Percentiles rank a stretch among this genome's conserved stretches.
Conservation (phyloP, 768 basidiomycete genomes). For the Xerocomellus intermedius region DNA sequence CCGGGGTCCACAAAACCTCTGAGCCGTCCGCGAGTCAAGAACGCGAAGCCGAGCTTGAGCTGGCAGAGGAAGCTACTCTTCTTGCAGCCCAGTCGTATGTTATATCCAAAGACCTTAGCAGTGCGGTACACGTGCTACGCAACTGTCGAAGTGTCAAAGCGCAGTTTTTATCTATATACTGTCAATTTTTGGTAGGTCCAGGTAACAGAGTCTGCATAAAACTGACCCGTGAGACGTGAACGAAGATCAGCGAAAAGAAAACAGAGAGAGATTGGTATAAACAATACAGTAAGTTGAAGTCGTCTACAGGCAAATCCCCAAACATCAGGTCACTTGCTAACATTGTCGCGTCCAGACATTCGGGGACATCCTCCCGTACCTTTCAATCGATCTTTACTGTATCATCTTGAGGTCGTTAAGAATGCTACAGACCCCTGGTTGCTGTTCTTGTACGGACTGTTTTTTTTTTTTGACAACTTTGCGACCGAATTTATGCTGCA, state of each 20-base stretch:
- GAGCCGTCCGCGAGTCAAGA: constrained; percentile 28
- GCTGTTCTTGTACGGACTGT: constrained; percentile 62
- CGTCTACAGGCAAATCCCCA: not conserved
- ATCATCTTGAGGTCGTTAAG: constrained; percentile 59
- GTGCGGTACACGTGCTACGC: constrained; percentile 64
- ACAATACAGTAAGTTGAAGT: constrained; percentile 57
- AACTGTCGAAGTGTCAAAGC: constrained; percentile 70
- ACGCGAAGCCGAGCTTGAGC: constrained; percentile 48
- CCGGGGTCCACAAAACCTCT: constrained; percentile 4
- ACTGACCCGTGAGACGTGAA: not conserved
- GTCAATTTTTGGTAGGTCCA: constrained; percentile 76
- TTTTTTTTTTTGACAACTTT: constrained; percentile 1
- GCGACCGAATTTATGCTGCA: not conserved
- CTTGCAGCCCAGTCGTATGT: constrained; percentile 70
- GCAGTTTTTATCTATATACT: constrained; percentile 75
- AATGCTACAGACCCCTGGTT: constrained; percentile 74
- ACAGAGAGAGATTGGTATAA: constrained; percentile 85
- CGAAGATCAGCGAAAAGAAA: constrained; percentile 78
- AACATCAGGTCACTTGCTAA: not conserved
- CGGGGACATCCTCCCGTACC: constrained; percentile 68
- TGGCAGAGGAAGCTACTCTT: constrained; percentile 69
- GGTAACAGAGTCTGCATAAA: not conserved
- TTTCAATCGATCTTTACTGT: constrained; percentile 55
- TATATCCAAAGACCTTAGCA: constrained; percentile 73
- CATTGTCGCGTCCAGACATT: constrained; percentile 45